A percentile compares a stretch with the other conserved stretches of the same genome.
These are phyloP conservation scores for Aspergillus bombycis DNA, from an alignment of 2,329 filamentous ascomycete species.

Conservation along the genomic window DNA sequence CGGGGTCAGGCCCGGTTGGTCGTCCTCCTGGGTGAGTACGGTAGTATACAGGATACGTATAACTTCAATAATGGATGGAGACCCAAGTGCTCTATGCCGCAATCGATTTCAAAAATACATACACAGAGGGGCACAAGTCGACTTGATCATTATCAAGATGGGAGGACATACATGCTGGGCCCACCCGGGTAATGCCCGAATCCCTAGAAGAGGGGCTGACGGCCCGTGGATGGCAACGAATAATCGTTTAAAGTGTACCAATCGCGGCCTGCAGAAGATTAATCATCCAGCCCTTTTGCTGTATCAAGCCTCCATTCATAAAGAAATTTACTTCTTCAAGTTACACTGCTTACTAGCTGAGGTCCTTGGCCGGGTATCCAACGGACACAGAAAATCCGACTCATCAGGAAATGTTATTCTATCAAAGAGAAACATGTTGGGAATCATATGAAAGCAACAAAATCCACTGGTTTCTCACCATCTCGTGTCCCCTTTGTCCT, in stretches of 20 bases:
- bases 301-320: background rate
- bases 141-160: no score
- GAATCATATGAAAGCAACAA: background rate
- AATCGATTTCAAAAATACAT: no score
- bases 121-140: no score
- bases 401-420: background rate
- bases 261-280: constrained; percentile 18
- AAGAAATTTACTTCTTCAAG: background rate
- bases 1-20: no score
- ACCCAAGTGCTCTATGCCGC: no score
- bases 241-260: constrained; percentile 9
- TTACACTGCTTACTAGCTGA: constrained; percentile 13
- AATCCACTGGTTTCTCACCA: background rate
- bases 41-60: background rate
- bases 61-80: no score
- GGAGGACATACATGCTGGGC: constrained; percentile 13
- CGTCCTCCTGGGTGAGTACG: no score
- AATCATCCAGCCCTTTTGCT: constrained; percentile 13
- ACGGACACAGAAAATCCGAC: background rate
- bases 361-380: background rate
- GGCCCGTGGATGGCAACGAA: constrained; percentile 27
- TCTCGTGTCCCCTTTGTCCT: constrained; percentile 6
- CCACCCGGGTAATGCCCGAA: constrained; percentile 28
- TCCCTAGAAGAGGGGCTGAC: constrained; percentile 23
- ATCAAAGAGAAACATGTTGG: background rate